Evolutionary conservation across 306 rosid genomes (phyloP).

Genomic region (Amphicarpaea edgeworthii): DNA sequence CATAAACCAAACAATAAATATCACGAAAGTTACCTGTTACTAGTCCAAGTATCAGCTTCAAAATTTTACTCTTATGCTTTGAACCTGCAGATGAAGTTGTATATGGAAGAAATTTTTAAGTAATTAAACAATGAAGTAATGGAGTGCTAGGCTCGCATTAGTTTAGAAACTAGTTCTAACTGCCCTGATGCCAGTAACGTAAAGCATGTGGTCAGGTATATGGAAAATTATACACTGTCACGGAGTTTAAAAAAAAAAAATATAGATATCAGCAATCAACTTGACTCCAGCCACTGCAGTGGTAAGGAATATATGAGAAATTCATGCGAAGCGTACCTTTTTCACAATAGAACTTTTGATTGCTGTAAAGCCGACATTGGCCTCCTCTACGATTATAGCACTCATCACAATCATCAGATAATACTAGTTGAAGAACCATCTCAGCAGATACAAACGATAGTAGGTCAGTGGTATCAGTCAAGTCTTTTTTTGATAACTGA

Average conservation of each 20-base stretch:
- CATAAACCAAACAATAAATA: too few species aligned
- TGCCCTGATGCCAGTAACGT: conserved; percentile 8
- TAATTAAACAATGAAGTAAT: background rate
- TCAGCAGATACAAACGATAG: conserved; percentile 37
- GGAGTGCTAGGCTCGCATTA: too few species aligned
- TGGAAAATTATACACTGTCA: too few species aligned
- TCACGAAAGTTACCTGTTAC: conserved; percentile 70
- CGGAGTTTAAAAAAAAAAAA: too few species aligned
- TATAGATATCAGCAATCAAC: background rate
- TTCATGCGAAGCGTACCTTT: conserved; percentile 32
- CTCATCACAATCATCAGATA: conserved; percentile 31
- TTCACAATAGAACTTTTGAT: conserved; percentile 25
- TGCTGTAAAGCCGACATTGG: conserved; percentile 39
- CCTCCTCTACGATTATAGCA: conserved; percentile 44
- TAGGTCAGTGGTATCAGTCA: background rate
- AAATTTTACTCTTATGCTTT: background rate
- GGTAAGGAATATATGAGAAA: background rate
- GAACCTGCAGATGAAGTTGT: conserved; percentile 42
- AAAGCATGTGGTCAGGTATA: too few species aligned
- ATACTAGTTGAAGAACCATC: conserved; percentile 10
- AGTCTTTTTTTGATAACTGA: background rate
- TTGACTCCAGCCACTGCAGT: background rate
- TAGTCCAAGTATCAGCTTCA: conserved; percentile 58
- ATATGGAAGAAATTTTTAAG: conserved; percentile 1
- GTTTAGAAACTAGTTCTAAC: background rate